Evolutionary conservation across 768 basidiomycete species (phyloP).

Genomic region (Porphyrellus cyaneotinctus): DNA sequence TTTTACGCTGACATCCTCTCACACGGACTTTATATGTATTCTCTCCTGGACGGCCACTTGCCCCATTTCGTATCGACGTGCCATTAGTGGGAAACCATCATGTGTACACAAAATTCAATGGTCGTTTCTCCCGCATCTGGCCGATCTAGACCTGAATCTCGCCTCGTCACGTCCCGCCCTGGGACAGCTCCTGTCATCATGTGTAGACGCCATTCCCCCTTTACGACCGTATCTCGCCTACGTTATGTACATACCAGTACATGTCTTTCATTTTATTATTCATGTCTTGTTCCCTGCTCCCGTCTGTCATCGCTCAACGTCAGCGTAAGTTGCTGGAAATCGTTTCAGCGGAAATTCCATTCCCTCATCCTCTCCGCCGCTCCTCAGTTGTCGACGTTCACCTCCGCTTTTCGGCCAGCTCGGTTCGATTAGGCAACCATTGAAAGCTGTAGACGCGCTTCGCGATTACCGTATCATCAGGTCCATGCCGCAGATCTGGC

Average conservation of each 20-base stretch:
- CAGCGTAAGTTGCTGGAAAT: conserved; percentile 15
- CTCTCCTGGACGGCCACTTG: conserved; percentile 13
- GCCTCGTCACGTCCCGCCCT: conserved; percentile 11
- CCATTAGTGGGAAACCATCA: conserved; percentile 16
- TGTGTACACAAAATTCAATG: conserved; percentile 12
- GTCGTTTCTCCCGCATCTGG: conserved; percentile 14
- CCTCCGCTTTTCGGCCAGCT: conserved; percentile 8
- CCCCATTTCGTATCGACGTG: conserved; percentile 10
- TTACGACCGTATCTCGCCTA: conserved; percentile 14
- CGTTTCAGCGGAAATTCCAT: conserved; percentile 7
- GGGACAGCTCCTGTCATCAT: conserved; percentile 23
- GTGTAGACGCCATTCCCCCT: conserved; percentile 8
- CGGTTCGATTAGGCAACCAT: conserved; percentile 16
- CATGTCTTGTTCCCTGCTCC: neutral
- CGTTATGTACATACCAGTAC: conserved; percentile 6
- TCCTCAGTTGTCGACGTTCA: conserved; percentile 3
- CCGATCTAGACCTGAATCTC: conserved; percentile 18
- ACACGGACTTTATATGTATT: conserved; percentile 14
- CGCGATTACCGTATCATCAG: conserved; percentile 22
- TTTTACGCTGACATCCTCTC: conserved; percentile 12
- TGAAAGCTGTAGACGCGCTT: conserved; percentile 2
- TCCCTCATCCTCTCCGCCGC: conserved; percentile 9
- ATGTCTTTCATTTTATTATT: conserved; percentile 12
- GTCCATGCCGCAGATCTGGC: conserved; percentile 16
- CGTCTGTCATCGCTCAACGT: conserved; percentile 16